Conservation (phyloP, 805 yeast species). For the Lipomyces spencermartinsiae region DNA sequence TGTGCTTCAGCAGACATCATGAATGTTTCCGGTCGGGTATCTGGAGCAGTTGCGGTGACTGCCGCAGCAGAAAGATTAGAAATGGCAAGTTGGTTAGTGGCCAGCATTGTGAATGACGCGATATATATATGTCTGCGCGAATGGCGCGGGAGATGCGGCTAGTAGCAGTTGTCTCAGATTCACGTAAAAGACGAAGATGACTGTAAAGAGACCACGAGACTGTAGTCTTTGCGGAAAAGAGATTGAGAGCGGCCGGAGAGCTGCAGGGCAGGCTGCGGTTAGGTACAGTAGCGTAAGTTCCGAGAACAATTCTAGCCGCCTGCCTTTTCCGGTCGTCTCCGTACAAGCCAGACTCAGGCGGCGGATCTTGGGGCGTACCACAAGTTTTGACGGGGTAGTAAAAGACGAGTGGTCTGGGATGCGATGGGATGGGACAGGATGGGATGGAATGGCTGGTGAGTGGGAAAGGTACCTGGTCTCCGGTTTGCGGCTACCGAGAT, state of each 20-base stretch:
- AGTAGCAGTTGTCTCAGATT: not conserved
- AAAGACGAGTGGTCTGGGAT: no score
- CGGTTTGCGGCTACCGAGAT: constrained; percentile 1
- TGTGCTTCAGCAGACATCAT: constrained; percentile 40
- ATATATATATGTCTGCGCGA: not conserved
- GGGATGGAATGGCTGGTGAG: not conserved
- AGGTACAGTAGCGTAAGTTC: not conserved
- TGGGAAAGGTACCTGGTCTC: not conserved
- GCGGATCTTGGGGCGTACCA: not conserved
- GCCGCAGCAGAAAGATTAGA: constrained; percentile 23
- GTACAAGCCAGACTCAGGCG: not conserved
- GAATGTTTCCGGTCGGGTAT: constrained; percentile 39
- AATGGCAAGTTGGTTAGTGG: constrained; percentile 7
- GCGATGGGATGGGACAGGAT: not conserved
- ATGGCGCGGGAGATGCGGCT: not conserved
- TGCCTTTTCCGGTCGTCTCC: not conserved
- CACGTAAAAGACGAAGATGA: not conserved
- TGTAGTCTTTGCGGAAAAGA: not conserved
- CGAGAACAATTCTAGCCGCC: not conserved
- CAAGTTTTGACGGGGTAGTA: not conserved
- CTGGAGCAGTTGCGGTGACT: constrained; percentile 16
- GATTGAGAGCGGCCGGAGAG: not conserved
- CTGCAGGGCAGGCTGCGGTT: not conserved
- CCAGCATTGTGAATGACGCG: constrained; percentile 6
- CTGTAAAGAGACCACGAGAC: not conserved